phyloP scores from a whole-genome alignment of 495 filamentous ascomycete genomes.

The Massariosphaeria phaeospora region DNA sequence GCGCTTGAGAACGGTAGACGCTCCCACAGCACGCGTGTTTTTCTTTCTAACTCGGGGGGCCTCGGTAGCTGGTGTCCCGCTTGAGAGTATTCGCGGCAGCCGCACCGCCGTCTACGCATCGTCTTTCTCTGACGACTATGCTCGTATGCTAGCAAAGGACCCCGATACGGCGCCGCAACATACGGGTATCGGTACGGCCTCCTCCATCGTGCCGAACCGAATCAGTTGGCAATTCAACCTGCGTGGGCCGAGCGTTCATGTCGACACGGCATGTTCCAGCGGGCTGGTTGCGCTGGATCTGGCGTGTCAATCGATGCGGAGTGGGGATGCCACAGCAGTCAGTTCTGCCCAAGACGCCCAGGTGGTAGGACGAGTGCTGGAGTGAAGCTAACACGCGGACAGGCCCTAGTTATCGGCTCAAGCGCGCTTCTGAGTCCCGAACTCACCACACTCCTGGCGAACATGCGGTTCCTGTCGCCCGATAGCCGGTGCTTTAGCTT shows the following conservation, averaged over 20 bases:
- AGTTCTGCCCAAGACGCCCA: background rate
- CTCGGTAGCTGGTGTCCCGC: constrained; percentile 15
- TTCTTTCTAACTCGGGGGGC: too few species aligned
- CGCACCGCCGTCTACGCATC: constrained; percentile 4
- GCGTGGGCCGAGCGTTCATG: constrained; percentile 12
- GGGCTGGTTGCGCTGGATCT: constrained; percentile 20
- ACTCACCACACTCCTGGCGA: background rate
- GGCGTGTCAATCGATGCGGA: constrained; percentile 11
- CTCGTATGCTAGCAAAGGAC: background rate
- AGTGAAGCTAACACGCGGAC: background rate
- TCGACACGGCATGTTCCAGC: constrained; percentile 25
- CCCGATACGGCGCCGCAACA: background rate
- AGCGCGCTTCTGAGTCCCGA: constrained; percentile 2
- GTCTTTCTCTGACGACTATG: background rate
- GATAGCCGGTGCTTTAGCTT: constrained; percentile 23
- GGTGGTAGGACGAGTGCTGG: background rate
- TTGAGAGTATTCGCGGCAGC: constrained; percentile 5
- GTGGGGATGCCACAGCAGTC: background rate
- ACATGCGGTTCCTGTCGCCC: constrained; percentile 11
- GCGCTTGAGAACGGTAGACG: constrained; percentile 19
- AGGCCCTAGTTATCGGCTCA: constrained; percentile 5
- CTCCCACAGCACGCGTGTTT: too few species aligned
- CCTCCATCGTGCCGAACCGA: constrained; percentile 15
- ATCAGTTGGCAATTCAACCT: constrained; percentile 20
- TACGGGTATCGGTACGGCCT: background rate